A percentile compares a stretch with the other conserved stretches of the same genome.
Conservation (phyloP, 257 asterid species). For the Fraxinus cuspidata region DNA sequence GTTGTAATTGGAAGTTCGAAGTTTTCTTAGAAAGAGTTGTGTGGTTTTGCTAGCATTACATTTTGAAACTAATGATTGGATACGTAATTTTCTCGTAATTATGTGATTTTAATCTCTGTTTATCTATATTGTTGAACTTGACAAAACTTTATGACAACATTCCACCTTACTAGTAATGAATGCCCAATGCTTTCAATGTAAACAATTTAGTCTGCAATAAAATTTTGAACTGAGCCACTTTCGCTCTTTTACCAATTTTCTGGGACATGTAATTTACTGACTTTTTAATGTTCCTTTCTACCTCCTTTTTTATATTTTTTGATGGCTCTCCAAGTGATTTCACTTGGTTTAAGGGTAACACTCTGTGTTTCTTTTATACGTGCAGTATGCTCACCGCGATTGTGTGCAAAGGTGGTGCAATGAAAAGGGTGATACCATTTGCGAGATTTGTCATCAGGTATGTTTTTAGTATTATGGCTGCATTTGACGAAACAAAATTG, state of each 20-base stretch:
- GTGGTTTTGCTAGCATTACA: background rate
- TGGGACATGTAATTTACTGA: background rate
- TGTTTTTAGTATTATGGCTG: background rate
- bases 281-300: background rate
- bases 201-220: background rate
- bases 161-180: background rate
- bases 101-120: background rate
- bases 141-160: background rate
- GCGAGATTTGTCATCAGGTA: conserved; percentile 90
- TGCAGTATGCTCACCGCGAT: conserved; percentile 78
- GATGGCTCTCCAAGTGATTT: background rate
- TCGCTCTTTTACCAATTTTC: background rate
- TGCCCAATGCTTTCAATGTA: background rate
- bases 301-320: background rate
- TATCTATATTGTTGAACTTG: background rate
- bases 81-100: background rate
- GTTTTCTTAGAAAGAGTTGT: background rate
- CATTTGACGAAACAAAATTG: conserved; percentile 2
- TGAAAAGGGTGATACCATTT: conserved; percentile 81
- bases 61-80: background rate
- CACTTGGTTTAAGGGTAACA: background rate
- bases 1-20: background rate
- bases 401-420: conserved; percentile 90
- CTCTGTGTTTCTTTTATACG: background rate
- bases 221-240: background rate